phyloP scores from a whole-genome alignment of 352 stramenopile species.

The Phytopythium montanum region DNA sequence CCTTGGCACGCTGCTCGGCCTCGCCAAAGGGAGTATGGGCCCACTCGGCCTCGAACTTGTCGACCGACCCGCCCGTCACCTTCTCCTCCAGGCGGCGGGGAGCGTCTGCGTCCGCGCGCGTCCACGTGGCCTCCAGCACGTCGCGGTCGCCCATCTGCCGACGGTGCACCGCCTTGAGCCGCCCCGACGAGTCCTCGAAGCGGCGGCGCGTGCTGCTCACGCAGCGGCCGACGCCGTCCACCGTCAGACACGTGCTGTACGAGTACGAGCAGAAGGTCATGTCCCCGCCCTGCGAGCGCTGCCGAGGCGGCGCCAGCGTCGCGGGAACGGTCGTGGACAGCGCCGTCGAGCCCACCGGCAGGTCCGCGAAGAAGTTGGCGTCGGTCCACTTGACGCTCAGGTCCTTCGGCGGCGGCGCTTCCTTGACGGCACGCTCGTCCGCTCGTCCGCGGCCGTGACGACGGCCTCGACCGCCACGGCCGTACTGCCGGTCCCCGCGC shows the following conservation, averaged over 20 bases:
- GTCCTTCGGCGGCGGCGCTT: conserved; percentile 10
- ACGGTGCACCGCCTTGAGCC: conserved; percentile 60
- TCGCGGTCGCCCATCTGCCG: conserved; percentile 35
- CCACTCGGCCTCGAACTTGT: conserved; percentile 53
- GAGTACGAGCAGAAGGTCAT: conserved; percentile 59
- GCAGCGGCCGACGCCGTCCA: conserved; percentile 36
- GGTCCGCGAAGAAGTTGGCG: conserved; percentile 46
- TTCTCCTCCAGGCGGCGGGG: conserved; percentile 33
- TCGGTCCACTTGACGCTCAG: conserved; percentile 13
- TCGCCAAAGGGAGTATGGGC: conserved; percentile 49
- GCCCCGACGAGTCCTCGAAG: conserved; percentile 59
- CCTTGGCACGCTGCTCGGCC: conserved; percentile 42
- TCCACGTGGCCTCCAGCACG: conserved; percentile 53
- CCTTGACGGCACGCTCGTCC: not conserved
- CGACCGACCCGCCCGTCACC: conserved; percentile 29
- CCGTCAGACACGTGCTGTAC: conserved; percentile 56
- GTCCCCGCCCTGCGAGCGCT: conserved; percentile 35
- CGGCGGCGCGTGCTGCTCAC: conserved; percentile 59
- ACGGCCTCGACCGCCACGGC: not conserved
- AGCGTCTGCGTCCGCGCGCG: conserved; percentile 32
- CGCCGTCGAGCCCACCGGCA: conserved; percentile 38
- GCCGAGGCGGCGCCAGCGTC: conserved; percentile 21
- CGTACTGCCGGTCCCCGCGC: not conserved
- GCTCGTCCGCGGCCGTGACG: not conserved
- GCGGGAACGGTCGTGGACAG: conserved; percentile 41